Percentiles rank a stretch among this genome's conserved stretches.
Evolutionary conservation across 2,329 filamentous ascomycete genomes (phyloP).

Genomic region (Verticillium albo-atrum): DNA sequence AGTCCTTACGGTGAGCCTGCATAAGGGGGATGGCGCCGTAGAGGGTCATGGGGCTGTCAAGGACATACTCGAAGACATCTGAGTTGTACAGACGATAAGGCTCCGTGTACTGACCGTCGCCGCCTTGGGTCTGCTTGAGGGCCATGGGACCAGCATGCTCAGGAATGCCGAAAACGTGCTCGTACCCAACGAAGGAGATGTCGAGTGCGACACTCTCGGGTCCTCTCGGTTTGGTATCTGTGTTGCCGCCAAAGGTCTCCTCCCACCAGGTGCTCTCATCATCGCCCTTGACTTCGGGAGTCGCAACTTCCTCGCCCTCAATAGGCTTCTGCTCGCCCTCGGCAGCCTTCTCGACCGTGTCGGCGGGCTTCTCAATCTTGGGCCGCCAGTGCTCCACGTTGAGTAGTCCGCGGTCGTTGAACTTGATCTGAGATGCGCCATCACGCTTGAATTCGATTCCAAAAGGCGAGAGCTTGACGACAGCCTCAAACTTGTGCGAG

Average conservation of each 20-base stretch:
- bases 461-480: slow-evolving; percentile 81
- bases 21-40: slow-evolving; percentile 98
- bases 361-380: slow-evolving; percentile 63
- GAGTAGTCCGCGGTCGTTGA: slow-evolving; percentile 86
- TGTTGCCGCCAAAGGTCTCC: slow-evolving; percentile 91
- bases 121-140: slow-evolving; percentile 84
- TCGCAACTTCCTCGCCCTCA: slow-evolving; percentile 30
- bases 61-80: slow-evolving; percentile 96
- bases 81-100: slow-evolving; percentile 95
- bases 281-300: slow-evolving; percentile 43
- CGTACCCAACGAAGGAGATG: slow-evolving; percentile 87
- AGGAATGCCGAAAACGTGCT: slow-evolving; percentile 89
- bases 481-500: slow-evolving; percentile 69
- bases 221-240: slow-evolving; percentile 89
- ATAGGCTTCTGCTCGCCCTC: slow-evolving; percentile 39
- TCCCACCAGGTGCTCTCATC: slow-evolving; percentile 98
- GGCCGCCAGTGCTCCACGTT: slow-evolving; percentile 95
- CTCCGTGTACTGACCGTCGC: slow-evolving; percentile 77
- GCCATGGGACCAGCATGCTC: slow-evolving; percentile 88
- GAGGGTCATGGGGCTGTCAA: slow-evolving; percentile 96
- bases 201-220: slow-evolving; percentile 90
- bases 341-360: slow-evolving; percentile 46
- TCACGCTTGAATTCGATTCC: slow-evolving; percentile 82
- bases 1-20: slow-evolving; percentile 93
- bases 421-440: slow-evolving; percentile 73